Base-by-base conservation (phyloP, 192 early-diverging fungal species). In the Mortierella claussenii region DNA sequence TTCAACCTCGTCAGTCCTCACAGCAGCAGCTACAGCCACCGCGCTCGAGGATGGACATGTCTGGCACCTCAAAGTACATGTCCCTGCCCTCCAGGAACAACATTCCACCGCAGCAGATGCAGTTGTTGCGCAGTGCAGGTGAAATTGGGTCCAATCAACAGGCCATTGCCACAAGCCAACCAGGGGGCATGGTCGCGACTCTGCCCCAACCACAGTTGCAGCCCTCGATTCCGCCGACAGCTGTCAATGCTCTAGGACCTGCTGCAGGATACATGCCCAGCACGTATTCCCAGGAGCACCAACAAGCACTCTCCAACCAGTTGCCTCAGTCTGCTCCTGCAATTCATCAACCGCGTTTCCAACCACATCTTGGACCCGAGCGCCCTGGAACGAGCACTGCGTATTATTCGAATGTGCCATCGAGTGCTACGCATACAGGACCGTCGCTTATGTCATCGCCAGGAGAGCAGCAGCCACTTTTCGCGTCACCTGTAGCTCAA, bases 201-300 rank as follows among this genome's bases (percentile, higher is more conserved):
- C 20, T 60, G n/a, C 45, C 44, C 23, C 21, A 60, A 4, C 30
- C 45, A 42, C 23, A 33, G 18, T 17, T 26, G 11, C 58, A 33
- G 20, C 43, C 40, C 11, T 13, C 10, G 13, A 23, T 34, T 2
- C 24, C 64, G 7, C 15, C 34, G 0, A 48, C 31, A 33, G 2
- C 34, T 1, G 47, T 26, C 6, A 54, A 55, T 21, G 44, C 55
- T 21, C 47, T 56, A 4, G 73, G 73, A 51, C 73, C 73, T 18
- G 64, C 73, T 0, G 45, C 59, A 4, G 73, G 73, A 42, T 76
- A 60, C 26, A 17, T 76, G 12, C 73, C 73, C 15, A 61, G 67
- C 4, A 76, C 73, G 8, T 76, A 75, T 54, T 65, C 70, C 8
- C 49, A 65, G 26, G 70, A 75, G 21, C 63, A 75, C 18, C 70